Conservation (phyloP, 148 eudicot genomes). For the Nepenthes mirabilis region DNA sequence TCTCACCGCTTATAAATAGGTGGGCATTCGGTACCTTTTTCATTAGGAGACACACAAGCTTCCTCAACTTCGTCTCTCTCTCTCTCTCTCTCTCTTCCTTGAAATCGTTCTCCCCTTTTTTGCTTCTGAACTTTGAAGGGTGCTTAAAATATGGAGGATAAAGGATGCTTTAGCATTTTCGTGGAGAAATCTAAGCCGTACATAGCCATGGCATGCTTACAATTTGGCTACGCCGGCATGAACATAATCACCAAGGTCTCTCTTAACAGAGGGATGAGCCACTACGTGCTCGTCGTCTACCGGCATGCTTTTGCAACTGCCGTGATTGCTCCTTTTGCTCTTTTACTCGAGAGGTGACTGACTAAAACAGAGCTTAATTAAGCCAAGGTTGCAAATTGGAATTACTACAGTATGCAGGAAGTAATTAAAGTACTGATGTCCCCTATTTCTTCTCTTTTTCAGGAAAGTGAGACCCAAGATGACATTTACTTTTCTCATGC, state of each 20-base stretch:
- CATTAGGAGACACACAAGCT: neutral
- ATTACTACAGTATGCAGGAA: neutral
- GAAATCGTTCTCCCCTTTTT: neutral
- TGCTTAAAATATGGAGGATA: constrained; percentile 33
- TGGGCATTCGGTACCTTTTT: neutral
- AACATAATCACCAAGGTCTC: constrained; percentile 78
- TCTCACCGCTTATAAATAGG: neutral
- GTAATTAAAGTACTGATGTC: neutral
- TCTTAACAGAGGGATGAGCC: constrained; percentile 80
- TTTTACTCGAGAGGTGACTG: constrained; percentile 51
- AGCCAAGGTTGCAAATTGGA: neutral
- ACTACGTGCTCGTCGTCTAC: constrained; percentile 69
- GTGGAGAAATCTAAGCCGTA: constrained; percentile 48
- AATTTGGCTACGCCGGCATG: constrained; percentile 79
- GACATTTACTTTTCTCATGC: constrained; percentile 14
- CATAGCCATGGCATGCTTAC: constrained; percentile 58
- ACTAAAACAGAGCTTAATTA: neutral
- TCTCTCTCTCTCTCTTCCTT: neutral
- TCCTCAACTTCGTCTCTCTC: neutral
- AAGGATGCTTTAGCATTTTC: constrained; percentile 20
- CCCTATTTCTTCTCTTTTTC: constrained; percentile 1
- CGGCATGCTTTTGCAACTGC: constrained; percentile 78
- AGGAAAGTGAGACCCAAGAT: constrained; percentile 32
- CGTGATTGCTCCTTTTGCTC: constrained; percentile 74
- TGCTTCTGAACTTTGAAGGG: neutral